Conservation (phyloP, 2,329 filamentous ascomycete species). For the Exserohilum rostratum region DNA sequence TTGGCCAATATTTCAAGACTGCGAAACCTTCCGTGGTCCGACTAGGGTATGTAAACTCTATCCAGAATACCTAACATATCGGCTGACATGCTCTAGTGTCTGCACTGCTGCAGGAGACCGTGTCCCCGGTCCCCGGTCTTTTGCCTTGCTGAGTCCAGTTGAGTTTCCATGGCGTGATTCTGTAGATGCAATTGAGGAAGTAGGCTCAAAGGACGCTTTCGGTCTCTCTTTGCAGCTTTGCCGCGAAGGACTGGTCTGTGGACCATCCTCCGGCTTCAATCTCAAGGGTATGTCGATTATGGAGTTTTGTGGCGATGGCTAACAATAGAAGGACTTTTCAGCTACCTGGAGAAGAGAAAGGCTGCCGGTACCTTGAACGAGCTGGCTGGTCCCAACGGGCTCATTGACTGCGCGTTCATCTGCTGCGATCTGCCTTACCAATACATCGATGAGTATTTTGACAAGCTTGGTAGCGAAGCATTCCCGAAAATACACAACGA, state of each 20-base stretch:
- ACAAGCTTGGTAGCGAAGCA: conserved; percentile 55
- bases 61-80: too few species aligned
- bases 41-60: conserved; percentile 15
- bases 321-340: conserved; percentile 21
- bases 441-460: conserved; percentile 66
- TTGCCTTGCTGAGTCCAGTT: conserved; percentile 56
- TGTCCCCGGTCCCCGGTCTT: conserved; percentile 64
- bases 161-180: conserved; percentile 65
- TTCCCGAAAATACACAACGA: conserved; percentile 27
- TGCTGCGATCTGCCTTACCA: conserved; percentile 70
- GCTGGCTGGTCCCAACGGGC: conserved; percentile 13
- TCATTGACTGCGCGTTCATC: conserved; percentile 52
- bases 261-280: conserved; percentile 67
- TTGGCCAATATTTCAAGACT: conserved; percentile 30
- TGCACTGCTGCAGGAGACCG: conserved; percentile 64
- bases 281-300: conserved; percentile 51
- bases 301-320: neutral
- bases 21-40: conserved; percentile 26
- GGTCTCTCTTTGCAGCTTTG: conserved; percentile 60
- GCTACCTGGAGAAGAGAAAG: conserved; percentile 21
- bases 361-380: conserved; percentile 15
- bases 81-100: conserved; percentile 49
- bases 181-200: conserved; percentile 63
- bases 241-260: conserved; percentile 64
- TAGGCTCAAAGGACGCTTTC: conserved; percentile 62